Percentiles rank a stretch among this genome's conserved stretches.
Evolutionary conservation across 805 yeast genomes (phyloP).

Genomic region (Lachancea mirantina): DNA sequence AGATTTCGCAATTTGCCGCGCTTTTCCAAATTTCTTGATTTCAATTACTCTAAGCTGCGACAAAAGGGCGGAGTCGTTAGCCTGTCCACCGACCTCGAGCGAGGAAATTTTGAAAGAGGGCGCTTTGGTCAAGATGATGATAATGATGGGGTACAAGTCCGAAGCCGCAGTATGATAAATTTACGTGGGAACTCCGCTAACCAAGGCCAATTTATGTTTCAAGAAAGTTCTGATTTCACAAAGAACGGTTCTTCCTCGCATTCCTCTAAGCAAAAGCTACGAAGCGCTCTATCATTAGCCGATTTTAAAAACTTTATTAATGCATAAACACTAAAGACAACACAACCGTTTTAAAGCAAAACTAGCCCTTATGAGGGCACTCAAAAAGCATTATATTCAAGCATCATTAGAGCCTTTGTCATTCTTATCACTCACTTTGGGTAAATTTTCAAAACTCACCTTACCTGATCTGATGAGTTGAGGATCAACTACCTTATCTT

Average conservation of each 20-base stretch:
- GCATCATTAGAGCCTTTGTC: constrained; percentile 4
- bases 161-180: constrained; percentile 29
- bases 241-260: too few species aligned
- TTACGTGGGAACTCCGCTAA: too few species aligned
- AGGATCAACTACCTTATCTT: constrained; percentile 49
- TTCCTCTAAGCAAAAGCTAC: too few species aligned
- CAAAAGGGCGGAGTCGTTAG: too few species aligned
- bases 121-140: constrained; percentile 10
- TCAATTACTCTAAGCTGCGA: too few species aligned
- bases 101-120: too few species aligned
- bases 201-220: too few species aligned
- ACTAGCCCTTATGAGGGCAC: constrained; percentile 1
- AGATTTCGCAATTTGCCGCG: too few species aligned
- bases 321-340: neutral
- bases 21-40: too few species aligned
- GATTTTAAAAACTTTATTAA: constrained; percentile 26
- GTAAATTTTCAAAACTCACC: constrained; percentile 26
- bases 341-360: neutral
- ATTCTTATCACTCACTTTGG: constrained; percentile 18
- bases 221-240: too few species aligned
- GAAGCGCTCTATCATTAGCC: constrained; percentile 23
- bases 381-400: neutral
- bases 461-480: constrained; percentile 27
- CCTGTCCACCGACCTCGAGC: too few species aligned
- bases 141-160: constrained; percentile 14